A percentile compares a stretch with the other conserved stretches of the same genome.
phyloP scores from a whole-genome alignment of 2,329 filamentous ascomycete species.

The Colletotrichum zoysiae region DNA sequence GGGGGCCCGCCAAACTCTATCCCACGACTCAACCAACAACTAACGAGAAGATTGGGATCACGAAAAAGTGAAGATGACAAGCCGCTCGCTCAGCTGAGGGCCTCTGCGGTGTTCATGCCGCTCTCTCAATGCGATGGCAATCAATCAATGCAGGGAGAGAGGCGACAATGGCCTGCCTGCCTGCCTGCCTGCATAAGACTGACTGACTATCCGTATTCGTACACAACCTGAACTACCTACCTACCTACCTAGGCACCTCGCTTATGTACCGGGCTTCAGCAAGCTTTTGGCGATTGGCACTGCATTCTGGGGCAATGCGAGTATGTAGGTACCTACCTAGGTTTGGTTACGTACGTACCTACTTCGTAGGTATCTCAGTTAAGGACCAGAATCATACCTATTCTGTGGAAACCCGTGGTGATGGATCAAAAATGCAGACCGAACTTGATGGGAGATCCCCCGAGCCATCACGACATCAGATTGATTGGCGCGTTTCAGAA shows the following conservation, averaged over 20 bases:
- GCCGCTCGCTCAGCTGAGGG: neutral
- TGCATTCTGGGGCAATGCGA: neutral
- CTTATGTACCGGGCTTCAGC: conserved; percentile 4
- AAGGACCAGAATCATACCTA: conserved; percentile 8
- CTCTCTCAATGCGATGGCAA: neutral
- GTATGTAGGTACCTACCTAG: no score
- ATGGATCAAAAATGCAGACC: neutral
- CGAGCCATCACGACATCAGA: conserved; percentile 39
- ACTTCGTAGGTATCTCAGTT: no score
- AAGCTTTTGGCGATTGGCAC: conserved; percentile 29
- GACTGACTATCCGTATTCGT: no score
- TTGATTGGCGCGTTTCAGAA: conserved; percentile 41
- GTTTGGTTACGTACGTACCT: neutral
- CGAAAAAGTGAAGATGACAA: neutral
- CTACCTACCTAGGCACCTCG: no score
- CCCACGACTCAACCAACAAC: no score
- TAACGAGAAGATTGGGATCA: no score
- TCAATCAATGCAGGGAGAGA: conserved; percentile 14
- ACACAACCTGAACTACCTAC: no score
- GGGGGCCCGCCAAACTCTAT: no score
- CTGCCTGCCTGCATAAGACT: no score
- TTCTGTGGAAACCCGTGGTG: conserved; percentile 11
- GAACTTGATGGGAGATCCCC: conserved; percentile 33
- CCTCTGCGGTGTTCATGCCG: conserved; percentile 27
- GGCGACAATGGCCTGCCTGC: neutral